Percentiles rank a stretch among this genome's conserved stretches.
Conservation (phyloP, 345 rosid genomes). For the Iberis pinnata region DNA sequence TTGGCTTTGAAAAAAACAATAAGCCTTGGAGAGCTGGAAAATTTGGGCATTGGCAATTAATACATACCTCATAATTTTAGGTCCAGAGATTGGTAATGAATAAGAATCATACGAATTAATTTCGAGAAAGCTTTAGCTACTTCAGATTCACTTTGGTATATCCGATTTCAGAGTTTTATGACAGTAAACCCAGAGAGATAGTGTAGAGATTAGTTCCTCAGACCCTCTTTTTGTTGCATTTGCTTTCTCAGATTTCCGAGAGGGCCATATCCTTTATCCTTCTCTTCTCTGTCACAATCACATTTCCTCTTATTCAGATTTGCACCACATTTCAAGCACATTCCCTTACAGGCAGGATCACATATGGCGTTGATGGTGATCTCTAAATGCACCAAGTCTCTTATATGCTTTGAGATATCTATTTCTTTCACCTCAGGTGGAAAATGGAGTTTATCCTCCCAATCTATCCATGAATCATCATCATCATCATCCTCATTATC, state of each 20-base stretch:
- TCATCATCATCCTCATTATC: slow-evolving; percentile 38
- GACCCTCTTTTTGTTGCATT: slow-evolving; percentile 44
- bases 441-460: slow-evolving; percentile 75
- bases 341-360: slow-evolving; percentile 51
- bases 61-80: too few relatives aligned
- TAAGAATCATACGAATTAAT: too few relatives aligned
- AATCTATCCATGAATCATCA: slow-evolving; percentile 49
- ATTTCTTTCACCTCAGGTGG: slow-evolving; percentile 58
- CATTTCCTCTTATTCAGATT: slow-evolving; percentile 61
- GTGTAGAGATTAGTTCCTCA: slow-evolving; percentile 11
- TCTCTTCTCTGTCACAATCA: slow-evolving; percentile 42
- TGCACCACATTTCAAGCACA: slow-evolving; percentile 71
- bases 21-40: too few relatives aligned
- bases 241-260: slow-evolving; percentile 56
- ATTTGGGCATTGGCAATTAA: too few relatives aligned
- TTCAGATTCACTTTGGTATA: too few relatives aligned
- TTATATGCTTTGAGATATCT: slow-evolving; percentile 73
- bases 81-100: too few relatives aligned
- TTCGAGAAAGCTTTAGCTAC: too few relatives aligned
- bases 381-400: slow-evolving; percentile 80
- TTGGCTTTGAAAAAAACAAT: too few relatives aligned
- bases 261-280: slow-evolving; percentile 52
- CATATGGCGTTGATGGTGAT: slow-evolving; percentile 61
- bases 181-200: background rate
- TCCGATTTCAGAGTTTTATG: background rate